These are phyloP conservation scores for Pyrenopolyporus hunteri DNA, from an alignment of 495 filamentous ascomycete genomes.

Conservation along the genomic window DNA sequence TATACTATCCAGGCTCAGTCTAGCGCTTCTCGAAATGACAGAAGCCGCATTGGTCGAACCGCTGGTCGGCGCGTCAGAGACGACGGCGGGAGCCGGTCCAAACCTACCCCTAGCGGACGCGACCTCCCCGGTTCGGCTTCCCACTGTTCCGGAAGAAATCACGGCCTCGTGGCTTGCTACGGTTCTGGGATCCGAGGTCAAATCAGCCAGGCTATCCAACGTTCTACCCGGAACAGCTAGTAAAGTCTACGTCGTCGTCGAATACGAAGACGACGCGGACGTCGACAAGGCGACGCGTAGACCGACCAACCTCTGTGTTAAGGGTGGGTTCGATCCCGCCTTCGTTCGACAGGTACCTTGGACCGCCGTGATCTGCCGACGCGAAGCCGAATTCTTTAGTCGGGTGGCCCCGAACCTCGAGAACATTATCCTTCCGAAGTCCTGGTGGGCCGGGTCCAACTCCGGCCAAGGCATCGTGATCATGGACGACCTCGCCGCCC, in stretches of 20 bases:
- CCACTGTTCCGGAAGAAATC: slow-evolving; percentile 28
- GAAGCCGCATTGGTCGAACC: no score
- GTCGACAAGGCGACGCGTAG: background rate
- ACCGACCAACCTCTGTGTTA: slow-evolving; percentile 38
- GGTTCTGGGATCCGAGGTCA: slow-evolving; percentile 32
- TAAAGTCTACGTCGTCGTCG: slow-evolving; percentile 38
- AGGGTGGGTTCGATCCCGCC: slow-evolving; percentile 39
- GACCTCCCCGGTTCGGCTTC: background rate
- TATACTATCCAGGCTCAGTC: no score
- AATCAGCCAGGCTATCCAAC: slow-evolving; percentile 27
- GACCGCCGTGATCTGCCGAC: slow-evolving; percentile 32
- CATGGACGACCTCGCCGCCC: slow-evolving; percentile 39
- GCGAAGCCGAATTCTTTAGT: slow-evolving; percentile 41
- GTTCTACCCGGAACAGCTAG: slow-evolving; percentile 32
- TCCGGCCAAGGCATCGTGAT: slow-evolving; percentile 39
- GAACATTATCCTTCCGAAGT: slow-evolving; percentile 35
- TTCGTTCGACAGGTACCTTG: slow-evolving; percentile 28
- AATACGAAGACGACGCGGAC: slow-evolving; percentile 24
- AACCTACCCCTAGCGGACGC: background rate
- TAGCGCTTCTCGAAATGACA: no score
- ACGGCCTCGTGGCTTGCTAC: slow-evolving; percentile 37
- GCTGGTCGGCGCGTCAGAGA: no score
- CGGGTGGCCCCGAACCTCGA: slow-evolving; percentile 33
- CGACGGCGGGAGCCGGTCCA: background rate
- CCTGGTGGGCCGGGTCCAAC: slow-evolving; percentile 36